A percentile compares a stretch with the other conserved stretches of the same genome.
Conservation (phyloP, 306 rosid species). For the Rosa lucieae region DNA sequence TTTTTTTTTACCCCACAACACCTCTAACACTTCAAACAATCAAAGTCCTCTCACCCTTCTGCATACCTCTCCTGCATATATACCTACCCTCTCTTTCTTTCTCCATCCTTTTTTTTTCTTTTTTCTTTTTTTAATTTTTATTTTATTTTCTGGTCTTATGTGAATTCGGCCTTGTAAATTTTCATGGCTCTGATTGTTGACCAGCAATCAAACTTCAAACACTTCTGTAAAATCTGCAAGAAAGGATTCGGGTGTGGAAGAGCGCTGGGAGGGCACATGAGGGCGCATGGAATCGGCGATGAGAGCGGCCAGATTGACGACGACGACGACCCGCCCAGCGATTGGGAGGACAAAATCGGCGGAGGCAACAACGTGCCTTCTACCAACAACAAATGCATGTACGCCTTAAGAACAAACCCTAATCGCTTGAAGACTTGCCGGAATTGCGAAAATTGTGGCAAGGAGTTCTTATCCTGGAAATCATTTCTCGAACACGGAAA, state of each 20-base stretch:
- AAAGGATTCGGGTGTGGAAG: slow-evolving; percentile 91
- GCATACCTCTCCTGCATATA: not conserved
- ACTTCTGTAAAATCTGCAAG: slow-evolving; percentile 89
- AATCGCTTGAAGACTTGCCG: slow-evolving; percentile 74
- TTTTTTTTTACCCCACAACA: slow-evolving; percentile 42
- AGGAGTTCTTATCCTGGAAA: slow-evolving; percentile 80
- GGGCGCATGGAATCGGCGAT: slow-evolving; percentile 88
- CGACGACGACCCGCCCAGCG: slow-evolving; percentile 62
- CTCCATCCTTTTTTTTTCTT: not conserved
- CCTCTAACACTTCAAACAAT: slow-evolving; percentile 54
- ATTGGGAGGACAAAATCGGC: slow-evolving; percentile 68
- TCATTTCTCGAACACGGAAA: slow-evolving; percentile 90
- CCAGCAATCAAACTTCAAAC: slow-evolving; percentile 66
- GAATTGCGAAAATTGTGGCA: slow-evolving; percentile 81
- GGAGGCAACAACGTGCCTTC: slow-evolving; percentile 42
- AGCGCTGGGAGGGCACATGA: slow-evolving; percentile 98
- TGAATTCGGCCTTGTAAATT: not conserved
- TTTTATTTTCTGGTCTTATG: not conserved
- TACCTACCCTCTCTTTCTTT: not conserved
- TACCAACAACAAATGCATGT: slow-evolving; percentile 67
- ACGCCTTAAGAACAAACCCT: slow-evolving; percentile 81
- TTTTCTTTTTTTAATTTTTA: not conserved
- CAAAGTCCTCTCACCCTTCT: slow-evolving; percentile 16
- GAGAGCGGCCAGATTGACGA: slow-evolving; percentile 57
- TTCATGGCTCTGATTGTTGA: slow-evolving; percentile 74